phyloP scores from a whole-genome alignment of 2,329 filamentous ascomycete species.

The Trichophyton simii region DNA sequence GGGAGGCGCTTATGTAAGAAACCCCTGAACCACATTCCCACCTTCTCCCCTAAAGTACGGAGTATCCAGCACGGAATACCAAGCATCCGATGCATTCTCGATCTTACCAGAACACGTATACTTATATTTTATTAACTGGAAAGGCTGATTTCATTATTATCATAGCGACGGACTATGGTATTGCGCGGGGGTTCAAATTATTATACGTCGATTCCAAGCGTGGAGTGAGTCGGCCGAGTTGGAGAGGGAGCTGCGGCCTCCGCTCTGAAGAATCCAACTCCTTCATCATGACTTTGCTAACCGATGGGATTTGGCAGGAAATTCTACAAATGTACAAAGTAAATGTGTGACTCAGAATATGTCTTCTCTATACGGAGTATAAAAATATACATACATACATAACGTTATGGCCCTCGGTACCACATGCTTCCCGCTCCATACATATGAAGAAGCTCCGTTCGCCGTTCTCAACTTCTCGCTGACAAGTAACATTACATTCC shows the following conservation, averaged over 20 bases:
- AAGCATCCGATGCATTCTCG: too few species aligned
- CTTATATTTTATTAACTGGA: not conserved
- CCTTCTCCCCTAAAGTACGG: not conserved
- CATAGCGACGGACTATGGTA: not conserved
- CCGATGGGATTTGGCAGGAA: not conserved
- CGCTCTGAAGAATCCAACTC: not conserved
- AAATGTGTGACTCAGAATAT: not conserved
- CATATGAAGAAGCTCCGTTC: not conserved
- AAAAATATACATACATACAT: not conserved
- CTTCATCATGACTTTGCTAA: too few species aligned
- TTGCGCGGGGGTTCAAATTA: not conserved
- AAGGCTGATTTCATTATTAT: not conserved
- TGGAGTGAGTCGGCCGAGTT: not conserved
- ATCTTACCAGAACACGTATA: too few species aligned
- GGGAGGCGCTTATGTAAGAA: not conserved
- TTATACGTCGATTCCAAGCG: not conserved
- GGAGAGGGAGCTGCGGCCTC: not conserved
- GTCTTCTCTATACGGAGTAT: not conserved
- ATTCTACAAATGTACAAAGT: not conserved
- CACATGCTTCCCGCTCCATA: not conserved
- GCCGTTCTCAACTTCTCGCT: not conserved
- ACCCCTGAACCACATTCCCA: not conserved
- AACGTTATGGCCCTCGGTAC: not conserved
- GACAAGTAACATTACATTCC: not conserved
- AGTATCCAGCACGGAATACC: too few species aligned